phyloP scores from a whole-genome alignment of 1,284 basidiomycete genomes.

The Cutaneotrichosporon sp. region DNA sequence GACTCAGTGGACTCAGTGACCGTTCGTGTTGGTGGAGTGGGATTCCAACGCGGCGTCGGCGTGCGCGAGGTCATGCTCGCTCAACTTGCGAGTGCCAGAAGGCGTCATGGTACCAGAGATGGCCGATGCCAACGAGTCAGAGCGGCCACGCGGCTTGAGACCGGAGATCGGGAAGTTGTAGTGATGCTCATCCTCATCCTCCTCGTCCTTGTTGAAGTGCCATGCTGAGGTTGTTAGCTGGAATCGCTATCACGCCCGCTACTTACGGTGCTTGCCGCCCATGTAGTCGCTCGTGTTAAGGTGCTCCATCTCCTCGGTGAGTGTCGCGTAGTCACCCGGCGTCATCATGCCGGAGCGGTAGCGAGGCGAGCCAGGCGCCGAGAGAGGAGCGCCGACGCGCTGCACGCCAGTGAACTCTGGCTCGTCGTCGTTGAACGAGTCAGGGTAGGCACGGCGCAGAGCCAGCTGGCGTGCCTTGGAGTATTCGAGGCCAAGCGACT shows the following conservation, averaged over 20 bases:
- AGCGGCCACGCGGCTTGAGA: conserved; percentile 77
- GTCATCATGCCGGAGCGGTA: conserved; percentile 72
- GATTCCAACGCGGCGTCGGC: conserved; percentile 71
- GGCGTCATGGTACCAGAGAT: conserved; percentile 85
- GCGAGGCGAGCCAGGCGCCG: conserved; percentile 80
- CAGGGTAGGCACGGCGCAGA: conserved; percentile 88
- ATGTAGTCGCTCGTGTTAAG: conserved; percentile 83
- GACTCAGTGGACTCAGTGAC: too few relatives aligned
- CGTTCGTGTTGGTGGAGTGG: conserved; percentile 8
- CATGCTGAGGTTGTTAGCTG: conserved; percentile 38
- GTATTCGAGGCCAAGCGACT: conserved; percentile 95
- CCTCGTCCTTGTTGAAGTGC: conserved; percentile 48
- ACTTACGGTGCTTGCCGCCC: conserved; percentile 62
- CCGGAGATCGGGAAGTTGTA: conserved; percentile 90
- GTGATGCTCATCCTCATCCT: conserved; percentile 74
- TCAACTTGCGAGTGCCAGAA: conserved; percentile 70
- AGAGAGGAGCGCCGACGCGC: conserved; percentile 61
- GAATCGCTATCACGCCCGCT: conserved; percentile 18
- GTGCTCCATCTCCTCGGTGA: conserved; percentile 91
- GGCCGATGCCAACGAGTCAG: conserved; percentile 62
- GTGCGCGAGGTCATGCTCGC: conserved; percentile 72
- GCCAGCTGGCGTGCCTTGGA: conserved; percentile 91
- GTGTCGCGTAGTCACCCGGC: conserved; percentile 77
- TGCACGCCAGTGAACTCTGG: conserved; percentile 63
- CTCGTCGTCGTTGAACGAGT: conserved; percentile 71